Evolutionary conservation across 2,329 filamentous ascomycete genomes (phyloP).

Genomic region (Pseudogymnoascus sp.): DNA sequence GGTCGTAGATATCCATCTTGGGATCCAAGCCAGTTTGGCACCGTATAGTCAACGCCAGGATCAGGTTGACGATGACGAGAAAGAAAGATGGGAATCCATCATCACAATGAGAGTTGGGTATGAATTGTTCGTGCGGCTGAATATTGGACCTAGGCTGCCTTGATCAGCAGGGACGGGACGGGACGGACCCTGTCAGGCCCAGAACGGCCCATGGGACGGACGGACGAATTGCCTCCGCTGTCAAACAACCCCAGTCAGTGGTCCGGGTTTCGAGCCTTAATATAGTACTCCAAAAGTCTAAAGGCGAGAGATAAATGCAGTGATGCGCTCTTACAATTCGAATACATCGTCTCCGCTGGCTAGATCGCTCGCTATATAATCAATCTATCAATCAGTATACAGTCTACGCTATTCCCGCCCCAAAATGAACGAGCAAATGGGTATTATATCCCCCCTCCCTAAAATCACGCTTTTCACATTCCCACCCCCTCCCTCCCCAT

Average conservation of each 20-base stretch:
- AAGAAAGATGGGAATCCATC: neutral
- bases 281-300: neutral
- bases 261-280: neutral
- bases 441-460: constrained; percentile 4
- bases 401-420: constrained; percentile 5
- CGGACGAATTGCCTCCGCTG: neutral
- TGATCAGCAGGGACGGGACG: neutral
- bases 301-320: neutral
- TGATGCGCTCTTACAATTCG: neutral
- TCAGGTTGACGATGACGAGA: neutral
- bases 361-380: constrained; percentile 3
- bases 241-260: neutral
- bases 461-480: neutral
- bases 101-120: neutral
- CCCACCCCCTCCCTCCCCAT: neutral
- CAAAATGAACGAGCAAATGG: constrained; percentile 4
- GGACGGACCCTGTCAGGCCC: neutral
- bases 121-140: constrained; percentile 2
- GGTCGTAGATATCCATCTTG: constrained; percentile 1
- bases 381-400: constrained; percentile 6
- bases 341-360: neutral
- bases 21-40: neutral
- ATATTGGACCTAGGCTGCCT: neutral
- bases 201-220: neutral
- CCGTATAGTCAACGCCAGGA: neutral